Conservation (phyloP, 2,329 filamentous ascomycete species). For the Emericellopsis cladophorae region DNA sequence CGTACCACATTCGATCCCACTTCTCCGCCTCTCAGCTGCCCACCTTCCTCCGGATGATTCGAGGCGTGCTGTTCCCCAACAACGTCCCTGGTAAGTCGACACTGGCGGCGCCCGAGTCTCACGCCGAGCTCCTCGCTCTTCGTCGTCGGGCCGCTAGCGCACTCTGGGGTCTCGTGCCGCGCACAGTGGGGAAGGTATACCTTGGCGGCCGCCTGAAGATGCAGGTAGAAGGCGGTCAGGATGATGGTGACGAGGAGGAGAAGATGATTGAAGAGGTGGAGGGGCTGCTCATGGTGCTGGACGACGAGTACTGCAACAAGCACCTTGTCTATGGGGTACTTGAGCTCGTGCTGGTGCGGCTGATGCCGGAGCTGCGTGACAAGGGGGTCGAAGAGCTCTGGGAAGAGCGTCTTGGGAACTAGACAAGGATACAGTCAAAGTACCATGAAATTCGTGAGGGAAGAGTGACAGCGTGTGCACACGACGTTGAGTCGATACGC, state of each 20-base stretch:
- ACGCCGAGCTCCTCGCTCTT: slow-evolving; percentile 47
- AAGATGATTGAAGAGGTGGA: slow-evolving; percentile 46
- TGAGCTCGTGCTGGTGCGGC: slow-evolving; percentile 66
- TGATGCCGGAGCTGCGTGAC: slow-evolving; percentile 75
- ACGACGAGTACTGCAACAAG: slow-evolving; percentile 82
- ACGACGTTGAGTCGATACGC: too few species aligned
- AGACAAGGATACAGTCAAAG: too few species aligned
- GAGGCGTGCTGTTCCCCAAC: slow-evolving; percentile 75
- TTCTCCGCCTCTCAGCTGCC: slow-evolving; percentile 54
- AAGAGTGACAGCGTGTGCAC: not conserved
- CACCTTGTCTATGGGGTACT: slow-evolving; percentile 75
- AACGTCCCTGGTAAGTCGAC: slow-evolving; percentile 59
- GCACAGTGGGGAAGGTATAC: slow-evolving; percentile 33
- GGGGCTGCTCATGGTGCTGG: slow-evolving; percentile 59
- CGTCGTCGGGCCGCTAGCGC: slow-evolving; percentile 54
- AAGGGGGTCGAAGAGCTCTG: slow-evolving; percentile 59
- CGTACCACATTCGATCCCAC: slow-evolving; percentile 41
- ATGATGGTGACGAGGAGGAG: slow-evolving; percentile 15
- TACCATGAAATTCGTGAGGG: too few species aligned
- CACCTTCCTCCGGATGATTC: slow-evolving; percentile 54
- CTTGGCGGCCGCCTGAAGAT: slow-evolving; percentile 23
- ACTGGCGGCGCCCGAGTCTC: slow-evolving; percentile 44
- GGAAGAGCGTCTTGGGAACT: slow-evolving; percentile 49
- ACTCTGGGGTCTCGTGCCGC: slow-evolving; percentile 35
- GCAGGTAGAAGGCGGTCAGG: slow-evolving; percentile 9